Percentiles rank a stretch among this genome's conserved stretches.
Conservation (phyloP, 2,329 filamentous ascomycete species). For the Verticillium zaregamsianum region DNA sequence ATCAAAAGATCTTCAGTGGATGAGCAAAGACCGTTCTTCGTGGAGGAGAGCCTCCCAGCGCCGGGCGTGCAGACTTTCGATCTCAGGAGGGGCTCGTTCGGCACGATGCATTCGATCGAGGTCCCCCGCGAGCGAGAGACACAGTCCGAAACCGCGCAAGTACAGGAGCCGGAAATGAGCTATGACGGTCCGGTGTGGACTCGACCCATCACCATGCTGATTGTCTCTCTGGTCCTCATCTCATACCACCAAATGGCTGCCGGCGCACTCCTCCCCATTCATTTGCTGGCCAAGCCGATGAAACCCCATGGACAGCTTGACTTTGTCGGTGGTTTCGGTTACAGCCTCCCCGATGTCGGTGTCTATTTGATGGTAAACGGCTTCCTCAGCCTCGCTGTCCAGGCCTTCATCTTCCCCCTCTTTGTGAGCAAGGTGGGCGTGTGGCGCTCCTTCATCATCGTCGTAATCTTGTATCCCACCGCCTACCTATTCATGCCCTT, state of each 20-base stretch:
- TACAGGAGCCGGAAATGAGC: conserved; percentile 2
- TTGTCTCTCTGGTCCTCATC: conserved; percentile 32
- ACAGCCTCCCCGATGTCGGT: conserved; percentile 61
- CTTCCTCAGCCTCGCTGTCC: conserved; percentile 67
- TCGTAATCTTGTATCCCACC: conserved; percentile 62
- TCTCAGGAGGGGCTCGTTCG: conserved; percentile 32
- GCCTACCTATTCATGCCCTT: conserved; percentile 68
- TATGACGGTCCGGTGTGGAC: conserved; percentile 28
- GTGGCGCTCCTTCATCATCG: conserved; percentile 62
- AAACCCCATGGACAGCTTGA: conserved; percentile 25
- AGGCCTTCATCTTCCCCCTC: conserved; percentile 66
- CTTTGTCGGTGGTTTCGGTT: conserved; percentile 59
- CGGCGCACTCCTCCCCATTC: conserved; percentile 35
- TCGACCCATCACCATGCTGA: conserved; percentile 36
- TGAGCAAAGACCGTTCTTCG: conserved; percentile 22
- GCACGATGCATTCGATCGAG: conserved; percentile 35
- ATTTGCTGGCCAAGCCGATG: conserved; percentile 33
- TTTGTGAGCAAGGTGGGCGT: conserved; percentile 61
- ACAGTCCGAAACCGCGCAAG: conserved; percentile 8
- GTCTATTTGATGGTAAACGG: conserved; percentile 67
- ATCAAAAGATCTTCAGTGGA: conserved; percentile 14
- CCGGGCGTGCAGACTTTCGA: conserved; percentile 30
- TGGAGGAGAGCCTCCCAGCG: conserved; percentile 28
- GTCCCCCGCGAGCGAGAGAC: conserved; percentile 9
- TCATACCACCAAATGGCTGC: conserved; percentile 44